phyloP scores from a whole-genome alignment of 768 basidiomycete genomes.

The Holtermanniella nyarrowii region DNA sequence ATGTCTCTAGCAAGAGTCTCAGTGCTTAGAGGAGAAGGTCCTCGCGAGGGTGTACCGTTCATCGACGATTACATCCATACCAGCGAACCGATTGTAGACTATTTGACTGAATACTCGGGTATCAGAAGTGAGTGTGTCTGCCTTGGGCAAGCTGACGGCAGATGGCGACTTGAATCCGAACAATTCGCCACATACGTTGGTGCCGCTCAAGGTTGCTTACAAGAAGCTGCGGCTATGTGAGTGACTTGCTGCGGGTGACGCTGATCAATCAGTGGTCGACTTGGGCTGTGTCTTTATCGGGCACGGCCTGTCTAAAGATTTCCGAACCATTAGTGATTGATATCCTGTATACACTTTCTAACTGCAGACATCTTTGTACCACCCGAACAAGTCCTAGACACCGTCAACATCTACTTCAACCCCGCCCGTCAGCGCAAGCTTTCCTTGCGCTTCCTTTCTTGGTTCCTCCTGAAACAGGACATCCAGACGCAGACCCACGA shows the following conservation, averaged over 20 bases:
- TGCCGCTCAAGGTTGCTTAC: conserved; percentile 94
- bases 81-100: conserved; percentile 89
- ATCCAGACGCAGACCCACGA: conserved; percentile 94
- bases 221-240: conserved; percentile 74
- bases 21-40: conserved; percentile 75
- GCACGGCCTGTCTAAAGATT: conserved; percentile 93
- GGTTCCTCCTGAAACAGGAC: conserved; percentile 81
- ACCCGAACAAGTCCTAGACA: conserved; percentile 89
- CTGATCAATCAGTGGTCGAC: conserved; percentile 55
- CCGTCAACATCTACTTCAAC: conserved; percentile 90
- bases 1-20: conserved; percentile 90
- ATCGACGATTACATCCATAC: conserved; percentile 98
- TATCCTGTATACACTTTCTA: neutral
- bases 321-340: conserved; percentile 80
- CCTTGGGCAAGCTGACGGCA: conserved; percentile 37
- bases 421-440: conserved; percentile 71
- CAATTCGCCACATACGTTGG: conserved; percentile 73
- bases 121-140: conserved; percentile 61
- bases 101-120: conserved; percentile 92
- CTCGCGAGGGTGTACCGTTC: conserved; percentile 72
- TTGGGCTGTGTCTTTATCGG: conserved; percentile 93
- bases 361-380: conserved; percentile 83
- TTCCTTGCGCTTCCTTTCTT: conserved; percentile 83
- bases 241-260: no score
- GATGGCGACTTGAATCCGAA: conserved; percentile 86